Evolutionary conservation across 2,329 filamentous ascomycete genomes (phyloP).

Genomic region (Neofusicoccum parvum): DNA sequence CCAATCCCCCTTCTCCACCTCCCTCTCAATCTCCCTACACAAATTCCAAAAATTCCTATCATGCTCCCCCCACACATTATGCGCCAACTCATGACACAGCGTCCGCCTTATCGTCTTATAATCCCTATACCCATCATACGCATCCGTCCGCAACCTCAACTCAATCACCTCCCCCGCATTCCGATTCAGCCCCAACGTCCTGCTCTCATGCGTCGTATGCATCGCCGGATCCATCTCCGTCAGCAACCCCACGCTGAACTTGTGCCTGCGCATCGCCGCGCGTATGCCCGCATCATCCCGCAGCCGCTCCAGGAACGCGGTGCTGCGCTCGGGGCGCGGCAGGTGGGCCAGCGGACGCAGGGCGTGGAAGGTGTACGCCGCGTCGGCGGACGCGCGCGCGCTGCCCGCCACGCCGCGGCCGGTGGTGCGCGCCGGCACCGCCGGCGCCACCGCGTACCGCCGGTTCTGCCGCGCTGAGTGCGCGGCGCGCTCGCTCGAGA

Average conservation of each 20-base stretch:
- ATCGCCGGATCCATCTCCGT: slow-evolving; percentile 93
- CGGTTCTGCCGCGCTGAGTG: slow-evolving; percentile 38
- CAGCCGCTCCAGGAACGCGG: slow-evolving; percentile 73
- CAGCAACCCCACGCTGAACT: slow-evolving; percentile 80
- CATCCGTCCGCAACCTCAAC: slow-evolving; percentile 86
- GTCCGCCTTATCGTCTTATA: slow-evolving; percentile 91
- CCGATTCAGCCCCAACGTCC: slow-evolving; percentile 82
- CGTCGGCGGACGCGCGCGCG: slow-evolving; percentile 57
- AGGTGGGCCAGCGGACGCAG: slow-evolving; percentile 77
- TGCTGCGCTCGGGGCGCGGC: slow-evolving; percentile 71
- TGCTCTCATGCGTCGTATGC: slow-evolving; percentile 79
- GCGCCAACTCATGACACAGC: slow-evolving; percentile 90
- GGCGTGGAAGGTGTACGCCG: slow-evolving; percentile 77
- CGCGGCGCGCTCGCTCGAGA: slow-evolving; percentile 34
- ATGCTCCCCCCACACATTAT: slow-evolving; percentile 85
- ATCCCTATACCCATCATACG: slow-evolving; percentile 89
- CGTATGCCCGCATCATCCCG: slow-evolving; percentile 84
- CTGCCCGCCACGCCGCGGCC: slow-evolving; percentile 42
- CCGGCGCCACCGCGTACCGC: slow-evolving; percentile 44
- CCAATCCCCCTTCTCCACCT: slow-evolving; percentile 82
- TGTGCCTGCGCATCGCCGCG: slow-evolving; percentile 78
- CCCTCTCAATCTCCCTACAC: slow-evolving; percentile 81
- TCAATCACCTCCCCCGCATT: slow-evolving; percentile 91
- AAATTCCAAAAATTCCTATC: slow-evolving; percentile 88
- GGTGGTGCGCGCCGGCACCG: slow-evolving; percentile 35